phyloP scores from a whole-genome alignment of 2,329 filamentous ascomycete species.

The Epichloe scottii region DNA sequence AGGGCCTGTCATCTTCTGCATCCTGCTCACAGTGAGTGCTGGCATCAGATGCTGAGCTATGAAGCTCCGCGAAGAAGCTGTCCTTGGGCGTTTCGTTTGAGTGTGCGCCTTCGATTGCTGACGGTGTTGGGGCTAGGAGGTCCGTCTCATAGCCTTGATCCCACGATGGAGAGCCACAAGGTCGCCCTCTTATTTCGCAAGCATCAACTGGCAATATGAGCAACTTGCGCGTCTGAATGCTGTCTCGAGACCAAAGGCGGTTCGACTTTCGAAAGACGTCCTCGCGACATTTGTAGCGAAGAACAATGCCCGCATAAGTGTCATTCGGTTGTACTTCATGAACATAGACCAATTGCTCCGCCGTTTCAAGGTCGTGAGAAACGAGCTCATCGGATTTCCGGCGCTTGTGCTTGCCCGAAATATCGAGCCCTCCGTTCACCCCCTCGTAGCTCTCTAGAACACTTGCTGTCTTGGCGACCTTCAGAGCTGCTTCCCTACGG shows the following conservation, averaged over 20 bases:
- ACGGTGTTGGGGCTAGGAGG: constrained; percentile 37
- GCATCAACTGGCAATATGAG: constrained; percentile 81
- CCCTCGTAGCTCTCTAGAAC: constrained; percentile 49
- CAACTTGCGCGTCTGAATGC: constrained; percentile 69
- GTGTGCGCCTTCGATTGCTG: constrained; percentile 14
- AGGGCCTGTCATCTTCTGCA: constrained; percentile 49
- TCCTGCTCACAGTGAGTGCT: constrained; percentile 15
- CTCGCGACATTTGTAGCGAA: constrained; percentile 79
- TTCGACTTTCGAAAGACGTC: constrained; percentile 79
- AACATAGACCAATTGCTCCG: constrained; percentile 77
- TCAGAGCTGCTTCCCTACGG: constrained; percentile 41
- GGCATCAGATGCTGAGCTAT: constrained; percentile 17
- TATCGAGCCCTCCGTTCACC: constrained; percentile 45
- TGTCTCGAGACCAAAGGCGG: constrained; percentile 88
- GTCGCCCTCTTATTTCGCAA: constrained; percentile 69
- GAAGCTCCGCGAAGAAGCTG: constrained; percentile 27
- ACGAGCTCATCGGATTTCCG: constrained; percentile 54
- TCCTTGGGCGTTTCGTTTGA: constrained; percentile 19
- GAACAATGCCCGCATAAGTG: constrained; percentile 80
- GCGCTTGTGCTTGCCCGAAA: constrained; percentile 46
- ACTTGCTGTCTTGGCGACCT: constrained; percentile 43
- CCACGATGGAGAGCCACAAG: constrained; percentile 41
- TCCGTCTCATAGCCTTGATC: constrained; percentile 30
- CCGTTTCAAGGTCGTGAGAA: constrained; percentile 42
- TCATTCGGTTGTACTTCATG: constrained; percentile 75